Evolutionary conservation across 2,329 filamentous ascomycete genomes (phyloP), one percentile per base, ranked within the genome.

Genomic region (Colletotrichum noveboracense): DNA sequence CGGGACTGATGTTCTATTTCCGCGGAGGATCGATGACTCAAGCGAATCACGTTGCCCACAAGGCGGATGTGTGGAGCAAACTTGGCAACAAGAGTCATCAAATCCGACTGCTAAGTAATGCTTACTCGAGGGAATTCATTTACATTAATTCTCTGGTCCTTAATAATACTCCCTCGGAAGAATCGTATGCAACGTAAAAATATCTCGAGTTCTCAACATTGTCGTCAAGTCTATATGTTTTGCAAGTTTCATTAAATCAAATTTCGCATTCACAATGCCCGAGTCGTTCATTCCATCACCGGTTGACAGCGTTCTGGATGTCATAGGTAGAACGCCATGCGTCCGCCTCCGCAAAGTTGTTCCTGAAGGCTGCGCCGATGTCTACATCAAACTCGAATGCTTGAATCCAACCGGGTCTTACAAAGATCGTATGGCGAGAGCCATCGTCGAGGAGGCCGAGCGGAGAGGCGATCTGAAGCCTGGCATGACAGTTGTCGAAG

Each of bases 331-430:
- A 52, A 75, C 76, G 12, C 71, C 76, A 34, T 48, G 72, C 58
- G 60, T 76, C 28, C 70, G 64, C 6, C 71, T 77, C 8, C 34
- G 60, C 14, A 66, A 66, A 16, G 56, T 77, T 34, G 60, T 74
- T 4, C 74, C 76, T 7, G 55, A 74, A 12, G 62, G 48, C 8
- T 36, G 76, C 71, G 70, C 76, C 56, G 32, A 69, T 2, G 69
- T 77, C 18, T 74, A 68, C 10, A n/a, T 77, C 21, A 77, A 77
- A 2, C 71, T 77, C 6, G 71, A 77, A n/a, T 66, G 24, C 52
- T 12, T 71, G n/a, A 77, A 77, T 18, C 76, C 76, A 10, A 77
- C 71, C 12, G 75, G 70, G 10, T 75, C 70, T 4, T 70, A 71
- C 36, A 77, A 77, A 38, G 76, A 77, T 26, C 74, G 76, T 7